A percentile compares a stretch with the other conserved stretches of the same genome.
Conservation (phyloP, 352 stramenopile genomes). For the Globisporangium canariense region DNA sequence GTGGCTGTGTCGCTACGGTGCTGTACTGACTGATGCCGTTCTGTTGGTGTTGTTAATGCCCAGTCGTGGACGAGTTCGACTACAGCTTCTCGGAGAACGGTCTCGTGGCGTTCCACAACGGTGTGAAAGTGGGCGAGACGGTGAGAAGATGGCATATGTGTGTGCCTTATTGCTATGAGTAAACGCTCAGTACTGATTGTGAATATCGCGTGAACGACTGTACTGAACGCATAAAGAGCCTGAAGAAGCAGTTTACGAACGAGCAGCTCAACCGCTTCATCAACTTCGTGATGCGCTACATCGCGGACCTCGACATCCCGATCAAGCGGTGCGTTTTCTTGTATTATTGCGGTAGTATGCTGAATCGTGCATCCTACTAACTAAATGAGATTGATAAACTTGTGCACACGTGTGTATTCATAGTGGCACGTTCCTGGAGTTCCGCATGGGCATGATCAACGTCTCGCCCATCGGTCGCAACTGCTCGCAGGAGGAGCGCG, state of each 20-base stretch:
- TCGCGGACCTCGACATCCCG: conserved; percentile 94
- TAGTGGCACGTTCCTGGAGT: conserved; percentile 98
- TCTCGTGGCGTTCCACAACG: conserved; percentile 97
- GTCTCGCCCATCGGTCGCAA: conserved; percentile 98
- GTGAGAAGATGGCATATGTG: conserved; percentile 21
- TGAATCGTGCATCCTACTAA: not conserved
- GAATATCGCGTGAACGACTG: not conserved
- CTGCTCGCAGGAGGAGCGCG: conserved; percentile 96
- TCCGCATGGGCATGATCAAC: conserved; percentile 99
- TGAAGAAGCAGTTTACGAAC: conserved; percentile 94
- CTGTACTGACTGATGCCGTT: not conserved
- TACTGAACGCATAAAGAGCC: conserved; percentile 52
- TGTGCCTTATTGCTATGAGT: not conserved
- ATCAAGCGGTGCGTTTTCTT: conserved; percentile 84
- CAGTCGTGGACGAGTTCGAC: conserved; percentile 94
- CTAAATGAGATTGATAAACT: not conserved
- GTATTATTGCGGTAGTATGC: not conserved
- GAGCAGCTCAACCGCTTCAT: conserved; percentile 97
- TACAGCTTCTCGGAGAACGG: conserved; percentile 99
- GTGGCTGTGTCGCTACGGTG: not conserved
- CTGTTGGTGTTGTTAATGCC: not conserved
- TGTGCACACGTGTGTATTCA: not conserved
- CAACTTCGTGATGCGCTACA: conserved; percentile 96
- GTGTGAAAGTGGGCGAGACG: conserved; percentile 87
- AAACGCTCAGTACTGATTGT: not conserved